phyloP scores from a whole-genome alignment of 163 green algal species.

The Chloromonas sp. region DNA sequence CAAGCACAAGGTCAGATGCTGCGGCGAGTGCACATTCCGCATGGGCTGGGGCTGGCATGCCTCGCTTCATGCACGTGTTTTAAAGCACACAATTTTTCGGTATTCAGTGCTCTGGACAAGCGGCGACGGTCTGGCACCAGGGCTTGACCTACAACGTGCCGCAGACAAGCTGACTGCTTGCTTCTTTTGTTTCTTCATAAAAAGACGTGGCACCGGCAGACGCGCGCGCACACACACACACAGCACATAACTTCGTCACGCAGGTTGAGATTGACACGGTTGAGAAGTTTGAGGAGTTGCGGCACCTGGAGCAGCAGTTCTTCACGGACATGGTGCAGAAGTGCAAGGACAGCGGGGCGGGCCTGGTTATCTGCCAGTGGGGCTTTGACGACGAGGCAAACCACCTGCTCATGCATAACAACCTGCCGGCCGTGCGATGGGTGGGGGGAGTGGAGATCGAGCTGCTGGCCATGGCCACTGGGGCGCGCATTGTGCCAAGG shows the following conservation, averaged over 20 bases:
- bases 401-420: slow-evolving; percentile 89
- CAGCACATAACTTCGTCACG: too few species aligned
- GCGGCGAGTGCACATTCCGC: neutral
- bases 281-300: slow-evolving; percentile 94
- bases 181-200: too few species aligned
- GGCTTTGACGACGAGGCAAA: slow-evolving; percentile 99
- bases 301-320: slow-evolving; percentile 84
- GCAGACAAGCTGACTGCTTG: too few species aligned
- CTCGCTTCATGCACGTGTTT: too few species aligned
- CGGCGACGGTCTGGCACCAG: too few species aligned
- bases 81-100: too few species aligned
- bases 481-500: slow-evolving; percentile 91
- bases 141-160: too few species aligned
- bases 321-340: slow-evolving; percentile 96
- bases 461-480: slow-evolving; percentile 94
- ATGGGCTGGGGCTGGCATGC: too few species aligned
- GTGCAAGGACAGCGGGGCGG: slow-evolving; percentile 88
- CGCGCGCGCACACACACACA: too few species aligned
- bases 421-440: slow-evolving; percentile 52
- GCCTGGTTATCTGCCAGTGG: slow-evolving; percentile 97
- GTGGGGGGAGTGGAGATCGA: slow-evolving; percentile 97
- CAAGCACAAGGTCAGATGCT: slow-evolving; percentile 89
- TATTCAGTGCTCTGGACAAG: too few species aligned
- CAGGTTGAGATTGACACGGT: slow-evolving; percentile 95
- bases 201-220: too few species aligned